A percentile compares a stretch with the other conserved stretches of the same genome.
Conservation (phyloP, 306 rosid genomes). For the Pterocarpus macrocarpus region DNA sequence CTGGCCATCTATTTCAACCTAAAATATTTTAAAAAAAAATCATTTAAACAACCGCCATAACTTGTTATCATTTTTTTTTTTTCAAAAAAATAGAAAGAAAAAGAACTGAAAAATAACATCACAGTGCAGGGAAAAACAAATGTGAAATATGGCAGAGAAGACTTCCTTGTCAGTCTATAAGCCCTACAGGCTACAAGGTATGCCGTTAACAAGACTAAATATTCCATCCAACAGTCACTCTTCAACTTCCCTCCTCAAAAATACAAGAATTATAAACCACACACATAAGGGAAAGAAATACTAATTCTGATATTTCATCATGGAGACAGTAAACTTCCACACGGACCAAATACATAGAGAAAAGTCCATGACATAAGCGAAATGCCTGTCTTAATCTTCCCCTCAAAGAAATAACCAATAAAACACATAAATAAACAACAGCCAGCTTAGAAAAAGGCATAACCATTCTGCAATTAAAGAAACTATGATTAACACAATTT, state of each 20-base stretch:
- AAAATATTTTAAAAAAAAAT: constrained; percentile 15
- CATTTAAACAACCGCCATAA: constrained; percentile 7
- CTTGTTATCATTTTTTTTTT: background rate
- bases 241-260: background rate
- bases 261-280: constrained; percentile 7
- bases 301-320: constrained; percentile 32
- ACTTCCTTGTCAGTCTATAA: constrained; percentile 8
- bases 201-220: constrained; percentile 4
- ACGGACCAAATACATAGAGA: too few species aligned
- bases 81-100: background rate
- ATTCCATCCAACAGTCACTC: constrained; percentile 13
- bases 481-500: constrained; percentile 22
- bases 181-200: constrained; percentile 4
- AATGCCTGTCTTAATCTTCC: constrained; percentile 20
- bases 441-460: background rate
- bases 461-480: constrained; percentile 32
- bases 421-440: constrained; percentile 5
- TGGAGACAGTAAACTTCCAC: too few species aligned
- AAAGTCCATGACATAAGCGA: constrained; percentile 6
- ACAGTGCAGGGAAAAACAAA: background rate
- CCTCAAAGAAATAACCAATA: constrained; percentile 4
- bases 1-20: constrained; percentile 94
- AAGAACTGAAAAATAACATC: constrained; percentile 10
- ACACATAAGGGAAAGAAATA: background rate
- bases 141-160: constrained; percentile 20